Percentiles rank a stretch among this genome's conserved stretches.
Conservation (phyloP, 805 yeast species). For the Maudiozyma turicensis region DNA sequence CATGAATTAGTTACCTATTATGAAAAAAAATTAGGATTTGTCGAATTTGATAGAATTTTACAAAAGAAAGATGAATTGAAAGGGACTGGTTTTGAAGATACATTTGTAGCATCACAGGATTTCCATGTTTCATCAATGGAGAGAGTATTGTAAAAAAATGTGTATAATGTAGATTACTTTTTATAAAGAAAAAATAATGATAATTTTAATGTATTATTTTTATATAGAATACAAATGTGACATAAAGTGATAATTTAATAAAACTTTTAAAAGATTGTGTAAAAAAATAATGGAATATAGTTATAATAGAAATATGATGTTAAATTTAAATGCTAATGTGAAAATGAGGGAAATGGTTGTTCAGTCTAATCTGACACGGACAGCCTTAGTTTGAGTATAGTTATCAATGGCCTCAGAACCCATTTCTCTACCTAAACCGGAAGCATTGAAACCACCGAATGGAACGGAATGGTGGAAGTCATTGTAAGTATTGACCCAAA, state of each 20-base stretch:
- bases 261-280: no score
- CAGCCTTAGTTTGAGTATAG: conserved; percentile 78
- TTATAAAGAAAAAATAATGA: no score
- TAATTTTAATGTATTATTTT: no score
- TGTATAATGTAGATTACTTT: no score
- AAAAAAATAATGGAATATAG: background rate
- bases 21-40: conserved; percentile 32
- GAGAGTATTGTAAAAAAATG: background rate
- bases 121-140: conserved; percentile 31
- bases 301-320: background rate
- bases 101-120: conserved; percentile 31
- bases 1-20: conserved; percentile 43
- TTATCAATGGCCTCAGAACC: conserved; percentile 78
- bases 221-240: no score
- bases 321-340: no score
- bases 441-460: conserved; percentile 82
- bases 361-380: conserved; percentile 25
- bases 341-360: background rate
- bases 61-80: conserved; percentile 17
- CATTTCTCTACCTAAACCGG: conserved; percentile 88
- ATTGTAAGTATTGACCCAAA: conserved; percentile 80
- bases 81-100: conserved; percentile 30
- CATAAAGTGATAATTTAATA: no score
- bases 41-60: conserved; percentile 17
- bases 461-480: conserved; percentile 81